A percentile compares a stretch with the other conserved stretches of the same genome.
Evolutionary conservation across 768 basidiomycete genomes (phyloP).

Genomic region (Floccularia luteovirens): DNA sequence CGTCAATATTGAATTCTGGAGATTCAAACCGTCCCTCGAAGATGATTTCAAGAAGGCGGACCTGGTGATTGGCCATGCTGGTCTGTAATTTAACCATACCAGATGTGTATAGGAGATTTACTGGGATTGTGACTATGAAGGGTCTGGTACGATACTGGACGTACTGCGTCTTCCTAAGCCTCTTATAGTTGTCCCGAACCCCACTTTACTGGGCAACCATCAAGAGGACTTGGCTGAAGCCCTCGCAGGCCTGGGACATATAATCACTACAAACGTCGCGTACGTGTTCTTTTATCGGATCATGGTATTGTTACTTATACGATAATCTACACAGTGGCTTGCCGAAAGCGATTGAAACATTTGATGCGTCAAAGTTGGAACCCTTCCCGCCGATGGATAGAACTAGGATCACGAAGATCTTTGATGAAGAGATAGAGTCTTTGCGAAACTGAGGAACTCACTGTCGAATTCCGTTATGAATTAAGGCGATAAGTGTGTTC

Average conservation of each 20-base stretch:
- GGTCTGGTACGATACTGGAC: constrained; percentile 92
- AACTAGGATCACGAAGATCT: constrained; percentile 52
- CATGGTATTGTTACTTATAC: not conserved
- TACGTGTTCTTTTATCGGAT: constrained; percentile 26
- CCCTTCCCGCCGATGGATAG: constrained; percentile 68
- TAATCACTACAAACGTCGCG: constrained; percentile 50
- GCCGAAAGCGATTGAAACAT: constrained; percentile 39
- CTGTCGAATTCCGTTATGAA: too few species aligned
- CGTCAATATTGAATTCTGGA: constrained; percentile 57
- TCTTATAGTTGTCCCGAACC: constrained; percentile 86
- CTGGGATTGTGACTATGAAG: constrained; percentile 27
- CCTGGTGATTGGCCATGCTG: constrained; percentile 90
- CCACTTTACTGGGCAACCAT: constrained; percentile 85
- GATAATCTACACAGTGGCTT: constrained; percentile 34
- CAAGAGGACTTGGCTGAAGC: constrained; percentile 82
- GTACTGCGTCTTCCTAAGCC: constrained; percentile 68
- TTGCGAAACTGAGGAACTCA: too few species aligned
- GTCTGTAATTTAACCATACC: constrained; percentile 30
- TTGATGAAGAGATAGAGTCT: constrained; percentile 83
- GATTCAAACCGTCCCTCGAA: constrained; percentile 67
- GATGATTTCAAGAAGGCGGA: constrained; percentile 60
- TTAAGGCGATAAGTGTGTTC: too few species aligned
- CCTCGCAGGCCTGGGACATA: constrained; percentile 48
- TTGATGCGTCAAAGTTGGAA: constrained; percentile 35
- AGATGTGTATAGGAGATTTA: not conserved